phyloP scores from a whole-genome alignment of 2,329 filamentous ascomycete species.

The Aspergillus fructus region DNA sequence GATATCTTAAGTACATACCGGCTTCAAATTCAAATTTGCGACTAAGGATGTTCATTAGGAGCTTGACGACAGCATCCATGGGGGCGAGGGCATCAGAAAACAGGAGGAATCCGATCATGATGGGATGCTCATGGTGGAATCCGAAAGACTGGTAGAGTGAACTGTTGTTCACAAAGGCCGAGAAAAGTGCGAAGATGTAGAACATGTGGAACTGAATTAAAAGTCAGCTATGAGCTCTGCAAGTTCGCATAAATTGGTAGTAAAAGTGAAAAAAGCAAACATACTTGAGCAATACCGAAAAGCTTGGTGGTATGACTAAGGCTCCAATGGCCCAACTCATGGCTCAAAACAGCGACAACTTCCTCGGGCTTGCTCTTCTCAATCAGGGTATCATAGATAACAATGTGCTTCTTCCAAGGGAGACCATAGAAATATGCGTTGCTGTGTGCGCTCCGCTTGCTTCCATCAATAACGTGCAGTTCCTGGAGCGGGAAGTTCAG shows the following conservation, averaged over 20 bases:
- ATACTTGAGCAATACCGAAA: conserved; percentile 79
- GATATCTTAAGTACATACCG: conserved; percentile 47
- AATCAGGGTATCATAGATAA: conserved; percentile 96
- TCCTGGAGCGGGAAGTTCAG: conserved; percentile 91
- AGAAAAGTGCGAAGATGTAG: conserved; percentile 96
- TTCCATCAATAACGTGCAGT: conserved; percentile 91
- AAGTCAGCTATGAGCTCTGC: conserved; percentile 4
- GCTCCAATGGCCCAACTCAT: conserved; percentile 97
- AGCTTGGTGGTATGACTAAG: conserved; percentile 91
- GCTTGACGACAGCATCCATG: conserved; percentile 91
- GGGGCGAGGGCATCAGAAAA: conserved; percentile 96
- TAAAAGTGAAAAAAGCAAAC: conserved; percentile 17
- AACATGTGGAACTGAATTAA: conserved; percentile 75
- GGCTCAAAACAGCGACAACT: conserved; percentile 89
- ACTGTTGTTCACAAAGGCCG: conserved; percentile 92
- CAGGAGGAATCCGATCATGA: conserved; percentile 94
- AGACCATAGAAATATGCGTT: conserved; percentile 97
- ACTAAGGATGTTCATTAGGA: conserved; percentile 93
- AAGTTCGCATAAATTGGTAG: background rate
- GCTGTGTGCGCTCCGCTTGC: conserved; percentile 82
- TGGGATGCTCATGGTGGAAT: conserved; percentile 77
- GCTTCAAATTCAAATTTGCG: conserved; percentile 96
- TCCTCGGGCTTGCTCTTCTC: conserved; percentile 92
- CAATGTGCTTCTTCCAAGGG: conserved; percentile 99
- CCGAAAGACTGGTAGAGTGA: conserved; percentile 91